These are phyloP conservation scores for Orychophragmus violaceus DNA, from an alignment of 345 rosid genomes.

Conservation along the genomic window DNA sequence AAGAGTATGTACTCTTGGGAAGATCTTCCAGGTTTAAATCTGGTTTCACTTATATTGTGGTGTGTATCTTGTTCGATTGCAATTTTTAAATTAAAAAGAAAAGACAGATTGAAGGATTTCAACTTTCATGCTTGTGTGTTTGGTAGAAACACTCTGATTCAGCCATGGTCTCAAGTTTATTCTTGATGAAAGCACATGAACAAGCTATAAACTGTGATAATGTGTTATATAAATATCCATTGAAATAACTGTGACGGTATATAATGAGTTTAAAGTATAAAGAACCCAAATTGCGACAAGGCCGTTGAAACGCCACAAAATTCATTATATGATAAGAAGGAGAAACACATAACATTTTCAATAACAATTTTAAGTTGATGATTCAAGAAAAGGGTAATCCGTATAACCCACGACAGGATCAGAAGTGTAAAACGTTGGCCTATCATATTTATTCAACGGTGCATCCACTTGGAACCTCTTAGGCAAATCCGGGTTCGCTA, in stretches of 20 bases:
- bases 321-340: neutral
- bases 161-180: neutral
- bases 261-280: neutral
- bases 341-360: neutral
- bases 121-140: neutral
- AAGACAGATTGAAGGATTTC: neutral
- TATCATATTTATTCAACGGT: conserved; percentile 46
- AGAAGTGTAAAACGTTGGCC: conserved; percentile 41
- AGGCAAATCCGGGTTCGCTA: conserved; percentile 72
- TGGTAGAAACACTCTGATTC: neutral
- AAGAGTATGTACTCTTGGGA: conserved; percentile 88
- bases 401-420: conserved; percentile 49
- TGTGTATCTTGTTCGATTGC: neutral
- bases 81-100: neutral
- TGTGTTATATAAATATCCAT: neutral
- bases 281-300: neutral
- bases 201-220: neutral
- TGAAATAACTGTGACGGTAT: neutral
- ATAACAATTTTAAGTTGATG: conserved; percentile 6
- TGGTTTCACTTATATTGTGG: neutral
- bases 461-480: conserved; percentile 55
- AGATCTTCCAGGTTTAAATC: conserved; percentile 72
- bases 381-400: conserved; percentile 62
- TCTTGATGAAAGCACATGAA: neutral
- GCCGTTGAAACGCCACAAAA: neutral